A percentile compares a stretch with the other conserved stretches of the same genome.
These are phyloP conservation scores for Kwoniella newhampshirensis DNA, from an alignment of 768 basidiomycete genomes.

Conservation along the genomic window DNA sequence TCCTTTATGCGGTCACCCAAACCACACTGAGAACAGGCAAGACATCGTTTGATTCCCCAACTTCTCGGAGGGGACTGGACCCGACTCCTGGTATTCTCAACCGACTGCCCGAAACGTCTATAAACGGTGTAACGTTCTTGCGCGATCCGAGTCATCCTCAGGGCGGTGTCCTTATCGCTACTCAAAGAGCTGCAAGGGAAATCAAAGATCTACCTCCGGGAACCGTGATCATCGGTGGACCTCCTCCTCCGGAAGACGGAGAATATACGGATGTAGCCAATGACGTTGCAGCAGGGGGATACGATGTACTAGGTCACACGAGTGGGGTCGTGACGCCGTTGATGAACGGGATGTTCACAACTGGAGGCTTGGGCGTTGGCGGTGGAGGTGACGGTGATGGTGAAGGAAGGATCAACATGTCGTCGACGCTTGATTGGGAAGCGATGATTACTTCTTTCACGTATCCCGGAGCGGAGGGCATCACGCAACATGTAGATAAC, in stretches of 20 bases:
- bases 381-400: too few species aligned
- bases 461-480: too few species aligned
- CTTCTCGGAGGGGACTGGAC: conserved; percentile 15
- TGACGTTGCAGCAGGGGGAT: background rate
- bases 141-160: conserved; percentile 20
- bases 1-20: conserved; percentile 10
- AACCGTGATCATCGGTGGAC: conserved; percentile 24
- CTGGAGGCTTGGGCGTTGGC: background rate
- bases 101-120: conserved; percentile 21
- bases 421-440: conserved; percentile 28
- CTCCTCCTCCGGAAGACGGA: background rate
- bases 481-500: too few species aligned
- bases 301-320: background rate
- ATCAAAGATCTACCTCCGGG: conserved; percentile 29
- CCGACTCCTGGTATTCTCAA: conserved; percentile 26
- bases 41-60: conserved; percentile 13
- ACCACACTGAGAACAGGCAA: conserved; percentile 3
- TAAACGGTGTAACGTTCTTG: conserved; percentile 22
- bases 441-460: conserved; percentile 16
- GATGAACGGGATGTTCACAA: too few species aligned
- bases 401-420: conserved; percentile 13
- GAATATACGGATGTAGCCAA: too few species aligned
- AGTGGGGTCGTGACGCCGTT: background rate
- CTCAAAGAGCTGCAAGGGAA: conserved; percentile 21
- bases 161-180: conserved; percentile 26